phyloP scores from a whole-genome alignment of 1,139 yeast species.

The Candida sojae region DNA sequence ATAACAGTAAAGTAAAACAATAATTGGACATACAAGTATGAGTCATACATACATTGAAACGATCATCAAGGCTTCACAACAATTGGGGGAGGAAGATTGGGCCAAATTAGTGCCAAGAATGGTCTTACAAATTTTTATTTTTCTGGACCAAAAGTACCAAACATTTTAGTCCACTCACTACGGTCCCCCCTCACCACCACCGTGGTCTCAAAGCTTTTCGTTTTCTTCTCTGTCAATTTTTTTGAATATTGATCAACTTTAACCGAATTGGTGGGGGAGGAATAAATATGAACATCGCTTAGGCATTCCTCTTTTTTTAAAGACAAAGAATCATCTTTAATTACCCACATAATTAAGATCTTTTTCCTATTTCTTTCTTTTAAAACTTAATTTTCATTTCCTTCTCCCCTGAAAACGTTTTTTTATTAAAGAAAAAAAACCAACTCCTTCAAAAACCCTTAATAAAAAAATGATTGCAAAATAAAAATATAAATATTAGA shows the following conservation, averaged over 20 bases:
- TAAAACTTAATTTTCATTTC: background rate
- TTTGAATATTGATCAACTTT: background rate
- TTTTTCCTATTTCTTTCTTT: background rate
- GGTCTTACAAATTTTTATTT: too few relatives aligned
- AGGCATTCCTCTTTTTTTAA: background rate
- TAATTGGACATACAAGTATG: too few relatives aligned
- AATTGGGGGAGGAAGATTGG: too few relatives aligned
- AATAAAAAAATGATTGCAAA: slow-evolving; percentile 1
- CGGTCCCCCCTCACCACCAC: too few relatives aligned
- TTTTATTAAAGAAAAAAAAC: too few relatives aligned
- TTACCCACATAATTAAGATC: background rate
- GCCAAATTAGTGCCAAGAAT: too few relatives aligned
- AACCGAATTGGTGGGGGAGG: background rate
- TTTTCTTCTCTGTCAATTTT: background rate
- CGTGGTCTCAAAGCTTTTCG: background rate
- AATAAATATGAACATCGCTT: background rate
- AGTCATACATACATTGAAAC: too few relatives aligned
- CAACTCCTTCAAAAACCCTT: background rate
- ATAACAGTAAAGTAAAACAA: too few relatives aligned
- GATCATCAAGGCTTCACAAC: too few relatives aligned
- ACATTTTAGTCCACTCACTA: too few relatives aligned
- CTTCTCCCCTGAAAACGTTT: background rate
- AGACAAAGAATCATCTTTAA: background rate
- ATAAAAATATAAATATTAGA: background rate
- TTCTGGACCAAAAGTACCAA: too few relatives aligned